Evolutionary conservation across 176 grass and related monocot species (phyloP).

Genomic region (Paspalum vaginatum): DNA sequence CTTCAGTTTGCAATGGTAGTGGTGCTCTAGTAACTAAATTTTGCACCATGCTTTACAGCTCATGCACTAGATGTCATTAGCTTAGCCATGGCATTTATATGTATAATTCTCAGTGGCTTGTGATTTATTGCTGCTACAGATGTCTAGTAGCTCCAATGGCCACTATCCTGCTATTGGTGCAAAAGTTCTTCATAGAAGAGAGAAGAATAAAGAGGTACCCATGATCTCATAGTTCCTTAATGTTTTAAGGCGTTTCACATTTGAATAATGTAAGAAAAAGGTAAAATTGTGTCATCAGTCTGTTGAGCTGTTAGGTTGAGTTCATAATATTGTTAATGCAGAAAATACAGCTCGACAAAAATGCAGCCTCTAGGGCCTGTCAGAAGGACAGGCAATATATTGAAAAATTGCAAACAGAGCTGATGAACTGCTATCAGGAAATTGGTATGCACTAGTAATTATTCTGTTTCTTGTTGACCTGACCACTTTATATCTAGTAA

Average conservation of each 20-base stretch:
- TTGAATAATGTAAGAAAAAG: slow-evolving; percentile 10
- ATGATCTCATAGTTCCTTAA: slow-evolving; percentile 17
- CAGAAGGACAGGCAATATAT: slow-evolving; percentile 65
- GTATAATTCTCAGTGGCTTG: not conserved
- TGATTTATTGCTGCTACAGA: slow-evolving; percentile 37
- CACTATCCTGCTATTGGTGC: slow-evolving; percentile 38
- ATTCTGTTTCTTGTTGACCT: slow-evolving; percentile 33
- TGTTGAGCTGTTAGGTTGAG: slow-evolving; percentile 16
- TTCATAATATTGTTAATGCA: slow-evolving; percentile 49
- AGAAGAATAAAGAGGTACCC: slow-evolving; percentile 53
- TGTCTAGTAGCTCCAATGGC: slow-evolving; percentile 60
- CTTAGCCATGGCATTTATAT: not conserved
- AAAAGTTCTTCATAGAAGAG: slow-evolving; percentile 43
- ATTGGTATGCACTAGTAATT: slow-evolving; percentile 64
- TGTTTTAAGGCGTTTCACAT: slow-evolving; percentile 35
- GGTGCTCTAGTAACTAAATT: not conserved
- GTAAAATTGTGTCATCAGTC: slow-evolving; percentile 3
- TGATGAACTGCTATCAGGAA: slow-evolving; percentile 88
- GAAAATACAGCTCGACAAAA: slow-evolving; percentile 54
- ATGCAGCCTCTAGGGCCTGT: slow-evolving; percentile 51
- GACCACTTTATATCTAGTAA: slow-evolving; percentile 1
- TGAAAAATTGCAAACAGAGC: slow-evolving; percentile 75
- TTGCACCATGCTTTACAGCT: not conserved
- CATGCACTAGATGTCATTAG: slow-evolving; percentile 2
- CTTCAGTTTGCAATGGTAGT: slow-evolving; percentile 7